Base-by-base conservation (phyloP, 2,329 filamentous ascomycete species). In the Cryphonectria radicalis region DNA sequence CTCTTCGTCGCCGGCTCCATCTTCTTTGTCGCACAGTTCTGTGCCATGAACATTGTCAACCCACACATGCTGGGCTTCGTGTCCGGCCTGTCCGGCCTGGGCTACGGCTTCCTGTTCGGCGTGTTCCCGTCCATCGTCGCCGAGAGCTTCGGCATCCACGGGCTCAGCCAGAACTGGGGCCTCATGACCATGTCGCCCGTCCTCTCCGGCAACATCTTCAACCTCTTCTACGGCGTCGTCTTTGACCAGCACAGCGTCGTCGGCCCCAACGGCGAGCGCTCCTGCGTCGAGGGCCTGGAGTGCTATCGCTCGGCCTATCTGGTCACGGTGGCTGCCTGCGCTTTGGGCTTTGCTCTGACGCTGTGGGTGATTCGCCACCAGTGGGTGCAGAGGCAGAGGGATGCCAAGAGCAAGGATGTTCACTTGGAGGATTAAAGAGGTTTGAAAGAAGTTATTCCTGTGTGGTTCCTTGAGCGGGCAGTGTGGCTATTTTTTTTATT, bases 101-200 rank as follows among this genome's bases (percentile, higher is more conserved):
- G 91, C 1, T 99, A 99, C 79, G 96, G 96, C 2, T 93, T 97
- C 74, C 86, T 98, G 0, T 98, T 98, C 75, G 96, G 96, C 46
- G 95, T 97, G 28, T 97, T 93, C 80, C 96, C 96, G 0, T 95
- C 94, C 17, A 90, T 98, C 25, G 89, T 93, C 13, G 94, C 95
- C 8, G 95, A 98, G 79, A 91, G 92, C 0, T 99, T 99, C 79
- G 96, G 96, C 10, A 92, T 98, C 37, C 88, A 91, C 73, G 95
- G 95, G 1, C 85, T 99, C 63, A 94, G 92, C 69, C 93, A 97
- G 78, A 99, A 98, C 78, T 99, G 96, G 95, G 96, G 96, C 19
- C 92, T 92, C 76, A 97, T 99, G 90, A 98, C 94, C 0, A 84
- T 98, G 64, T 92, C 93, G 3, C 95, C 95, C 0, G 93, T 97